These are phyloP conservation scores for Chlamydomonas asymmetrica DNA, from an alignment of 139 green algal species.

Conservation along the genomic window DNA sequence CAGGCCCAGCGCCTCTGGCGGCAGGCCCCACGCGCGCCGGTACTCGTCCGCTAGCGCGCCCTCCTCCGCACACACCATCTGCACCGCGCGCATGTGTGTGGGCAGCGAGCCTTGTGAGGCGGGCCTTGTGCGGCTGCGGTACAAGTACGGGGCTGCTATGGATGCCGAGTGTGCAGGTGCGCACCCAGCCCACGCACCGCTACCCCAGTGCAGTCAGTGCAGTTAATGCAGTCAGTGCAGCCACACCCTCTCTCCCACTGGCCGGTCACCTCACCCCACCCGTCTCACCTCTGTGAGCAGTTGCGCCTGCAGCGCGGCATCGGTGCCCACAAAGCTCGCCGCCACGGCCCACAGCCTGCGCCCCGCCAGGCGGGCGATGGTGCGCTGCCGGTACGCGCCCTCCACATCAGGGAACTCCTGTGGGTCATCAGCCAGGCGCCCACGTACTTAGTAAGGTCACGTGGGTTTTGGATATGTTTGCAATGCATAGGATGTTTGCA, in stretches of 20 bases:
- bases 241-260: not conserved
- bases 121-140: no score
- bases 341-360: conserved; percentile 64
- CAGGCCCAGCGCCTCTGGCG: conserved; percentile 8
- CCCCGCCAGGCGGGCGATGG: conserved; percentile 46
- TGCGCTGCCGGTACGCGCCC: conserved; percentile 48
- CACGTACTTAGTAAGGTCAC: no score
- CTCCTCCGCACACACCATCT: conserved; percentile 55
- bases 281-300: conserved; percentile 23
- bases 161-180: not conserved
- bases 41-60: conserved; percentile 47
- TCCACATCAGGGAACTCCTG: conserved; percentile 56
- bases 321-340: conserved; percentile 47
- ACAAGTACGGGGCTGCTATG: no score
- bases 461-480: no score
- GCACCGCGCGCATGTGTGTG: conserved; percentile 30
- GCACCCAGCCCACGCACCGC: not conserved
- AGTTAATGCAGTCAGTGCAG: no score
- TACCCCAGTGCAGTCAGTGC: no score
- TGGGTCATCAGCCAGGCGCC: no score
- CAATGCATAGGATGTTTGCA: no score
- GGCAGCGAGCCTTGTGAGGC: no score
- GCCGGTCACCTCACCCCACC: not conserved
- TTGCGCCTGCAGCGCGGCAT: conserved; percentile 41
- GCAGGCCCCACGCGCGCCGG: conserved; percentile 46